Evolutionary conservation across 2,329 filamentous ascomycete genomes (phyloP).

Genomic region (Penicillium hordei): DNA sequence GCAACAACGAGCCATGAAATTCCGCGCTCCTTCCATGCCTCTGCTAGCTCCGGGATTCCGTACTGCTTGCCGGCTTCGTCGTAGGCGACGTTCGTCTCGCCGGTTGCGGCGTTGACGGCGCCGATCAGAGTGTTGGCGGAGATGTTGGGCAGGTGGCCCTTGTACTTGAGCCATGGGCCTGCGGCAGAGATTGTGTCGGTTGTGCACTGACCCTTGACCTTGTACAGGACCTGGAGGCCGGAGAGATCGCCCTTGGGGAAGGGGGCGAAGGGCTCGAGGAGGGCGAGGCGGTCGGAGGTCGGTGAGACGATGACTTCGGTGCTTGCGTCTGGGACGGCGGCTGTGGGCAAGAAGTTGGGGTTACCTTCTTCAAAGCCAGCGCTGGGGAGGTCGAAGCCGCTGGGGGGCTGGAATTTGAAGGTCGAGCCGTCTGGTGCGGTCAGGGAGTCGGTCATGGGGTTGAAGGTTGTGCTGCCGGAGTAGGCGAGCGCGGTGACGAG

Average conservation of each 20-base stretch:
- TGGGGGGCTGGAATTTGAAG: slow-evolving; percentile 81
- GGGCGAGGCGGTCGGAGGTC: slow-evolving; percentile 82
- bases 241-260: slow-evolving; percentile 76
- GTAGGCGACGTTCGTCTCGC: slow-evolving; percentile 88
- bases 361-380: slow-evolving; percentile 81
- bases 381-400: slow-evolving; percentile 60
- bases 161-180: slow-evolving; percentile 98
- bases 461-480: slow-evolving; percentile 89
- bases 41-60: slow-evolving; percentile 61
- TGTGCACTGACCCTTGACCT: slow-evolving; percentile 96
- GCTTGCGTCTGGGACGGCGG: slow-evolving; percentile 68
- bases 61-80: slow-evolving; percentile 73
- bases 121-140: slow-evolving; percentile 96
- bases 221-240: slow-evolving; percentile 84
- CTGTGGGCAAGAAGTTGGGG: slow-evolving; percentile 69
- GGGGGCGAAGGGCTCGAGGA: slow-evolving; percentile 83
- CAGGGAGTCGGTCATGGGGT: slow-evolving; percentile 85
- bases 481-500: slow-evolving; percentile 96
- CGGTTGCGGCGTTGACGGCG: slow-evolving; percentile 86
- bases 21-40: slow-evolving; percentile 73
- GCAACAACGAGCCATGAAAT: slow-evolving; percentile 91
- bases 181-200: slow-evolving; percentile 98
- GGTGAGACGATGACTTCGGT: slow-evolving; percentile 77
- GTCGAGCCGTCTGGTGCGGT: slow-evolving; percentile 73
- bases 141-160: slow-evolving; percentile 97